These are phyloP conservation scores for Plantago rigida DNA, from an alignment of 305 asterid genomes.

Conservation along the genomic window DNA sequence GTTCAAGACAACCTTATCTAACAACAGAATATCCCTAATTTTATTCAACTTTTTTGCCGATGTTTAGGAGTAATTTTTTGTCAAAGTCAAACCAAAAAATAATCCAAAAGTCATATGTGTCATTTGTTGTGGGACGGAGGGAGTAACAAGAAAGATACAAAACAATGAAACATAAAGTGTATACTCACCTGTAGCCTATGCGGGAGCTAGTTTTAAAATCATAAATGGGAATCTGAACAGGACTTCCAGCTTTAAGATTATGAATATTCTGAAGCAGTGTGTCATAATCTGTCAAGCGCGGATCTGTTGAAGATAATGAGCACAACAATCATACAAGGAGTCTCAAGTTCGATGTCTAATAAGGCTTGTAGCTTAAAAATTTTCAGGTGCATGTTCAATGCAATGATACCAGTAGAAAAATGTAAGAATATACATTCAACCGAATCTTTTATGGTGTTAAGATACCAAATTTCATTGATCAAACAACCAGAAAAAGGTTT, in stretches of 20 bases:
- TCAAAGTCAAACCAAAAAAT: too few species aligned
- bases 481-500: background rate
- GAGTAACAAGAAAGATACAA: background rate
- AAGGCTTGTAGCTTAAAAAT: conserved; percentile 3
- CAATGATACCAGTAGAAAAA: too few species aligned
- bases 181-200: conserved; percentile 71
- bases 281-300: conserved; percentile 95
- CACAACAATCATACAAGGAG: conserved; percentile 21
- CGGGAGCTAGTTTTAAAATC: conserved; percentile 88
- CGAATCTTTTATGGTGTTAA: background rate
- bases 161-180: conserved; percentile 20
- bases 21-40: too few species aligned
- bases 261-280: conserved; percentile 84
- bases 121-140: too few species aligned
- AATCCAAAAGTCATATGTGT: too few species aligned
- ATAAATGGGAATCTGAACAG: conserved; percentile 85
- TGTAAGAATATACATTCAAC: too few species aligned
- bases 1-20: too few species aligned
- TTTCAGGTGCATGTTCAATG: background rate
- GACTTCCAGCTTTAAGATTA: conserved; percentile 62
- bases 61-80: too few species aligned
- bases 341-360: background rate
- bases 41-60: too few species aligned
- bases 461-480: background rate
- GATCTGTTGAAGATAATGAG: conserved; percentile 47